Evolutionary conservation across 768 basidiomycete genomes (phyloP).

Genomic region (Amanita pseudoporphyria): DNA sequence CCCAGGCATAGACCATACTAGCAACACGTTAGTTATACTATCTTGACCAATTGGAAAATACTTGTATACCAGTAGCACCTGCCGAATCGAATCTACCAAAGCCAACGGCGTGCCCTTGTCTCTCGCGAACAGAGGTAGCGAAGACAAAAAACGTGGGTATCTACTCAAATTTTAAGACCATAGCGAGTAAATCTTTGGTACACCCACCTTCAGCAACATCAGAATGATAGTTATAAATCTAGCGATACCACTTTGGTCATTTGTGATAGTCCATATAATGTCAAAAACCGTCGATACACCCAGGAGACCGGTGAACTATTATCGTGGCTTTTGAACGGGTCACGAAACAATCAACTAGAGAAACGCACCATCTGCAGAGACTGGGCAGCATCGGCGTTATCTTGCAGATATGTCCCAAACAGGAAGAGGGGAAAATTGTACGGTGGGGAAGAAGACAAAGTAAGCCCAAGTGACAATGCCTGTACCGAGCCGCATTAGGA

Average conservation of each 20-base stretch:
- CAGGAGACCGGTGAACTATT: slow-evolving; percentile 57
- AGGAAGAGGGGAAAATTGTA: slow-evolving; percentile 83
- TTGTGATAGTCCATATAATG: slow-evolving; percentile 55
- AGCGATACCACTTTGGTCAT: slow-evolving; percentile 46
- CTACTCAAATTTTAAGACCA: slow-evolving; percentile 20
- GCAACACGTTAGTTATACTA: slow-evolving; percentile 2
- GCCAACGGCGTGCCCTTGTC: slow-evolving; percentile 43
- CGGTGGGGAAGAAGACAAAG: slow-evolving; percentile 45
- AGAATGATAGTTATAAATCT: slow-evolving; percentile 45
- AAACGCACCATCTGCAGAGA: slow-evolving; percentile 52
- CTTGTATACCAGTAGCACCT: slow-evolving; percentile 45
- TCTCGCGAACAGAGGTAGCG: slow-evolving; percentile 40
- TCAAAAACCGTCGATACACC: slow-evolving; percentile 57
- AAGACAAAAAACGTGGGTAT: slow-evolving; percentile 52
- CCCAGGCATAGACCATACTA: slow-evolving; percentile 77
- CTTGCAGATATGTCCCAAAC: slow-evolving; percentile 67
- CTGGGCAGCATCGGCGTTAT: slow-evolving; percentile 52
- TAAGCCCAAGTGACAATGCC: slow-evolving; percentile 52
- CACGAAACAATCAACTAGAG: background rate
- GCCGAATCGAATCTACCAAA: slow-evolving; percentile 35
- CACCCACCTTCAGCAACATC: slow-evolving; percentile 46
- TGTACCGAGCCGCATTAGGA: slow-evolving; percentile 16
- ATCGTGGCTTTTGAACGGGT: background rate
- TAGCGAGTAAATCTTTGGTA: background rate
- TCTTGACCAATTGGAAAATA: background rate